phyloP scores from a whole-genome alignment of 1,284 basidiomycete genomes.

The Mycosarcoma maydis region DNA sequence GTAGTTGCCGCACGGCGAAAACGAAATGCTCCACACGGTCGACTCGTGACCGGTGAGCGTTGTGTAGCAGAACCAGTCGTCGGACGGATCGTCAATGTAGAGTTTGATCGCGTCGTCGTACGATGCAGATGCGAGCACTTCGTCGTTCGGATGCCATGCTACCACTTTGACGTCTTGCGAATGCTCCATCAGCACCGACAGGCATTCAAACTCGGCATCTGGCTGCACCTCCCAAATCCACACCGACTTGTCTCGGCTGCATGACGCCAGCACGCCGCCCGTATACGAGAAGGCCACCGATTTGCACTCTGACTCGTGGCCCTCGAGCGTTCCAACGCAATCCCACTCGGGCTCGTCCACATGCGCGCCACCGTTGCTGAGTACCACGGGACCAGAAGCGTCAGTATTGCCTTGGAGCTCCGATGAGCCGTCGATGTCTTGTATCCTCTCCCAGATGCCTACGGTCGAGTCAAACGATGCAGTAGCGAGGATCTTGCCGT shows the following conservation, averaged over 20 bases:
- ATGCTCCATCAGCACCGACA: slow-evolving; percentile 97
- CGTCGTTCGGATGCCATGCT: slow-evolving; percentile 92
- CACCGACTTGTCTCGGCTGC: slow-evolving; percentile 93
- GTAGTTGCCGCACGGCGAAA: slow-evolving; percentile 80
- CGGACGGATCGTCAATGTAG: slow-evolving; percentile 90
- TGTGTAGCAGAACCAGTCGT: slow-evolving; percentile 91
- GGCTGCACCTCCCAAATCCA: slow-evolving; percentile 97
- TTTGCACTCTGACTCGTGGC: slow-evolving; percentile 98
- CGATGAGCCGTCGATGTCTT: slow-evolving; percentile 34
- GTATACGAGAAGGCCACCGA: slow-evolving; percentile 82
- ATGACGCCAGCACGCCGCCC: slow-evolving; percentile 87
- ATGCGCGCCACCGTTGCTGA: slow-evolving; percentile 67
- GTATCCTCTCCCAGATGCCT: slow-evolving; percentile 81
- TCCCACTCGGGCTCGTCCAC: slow-evolving; percentile 72
- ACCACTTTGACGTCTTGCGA: slow-evolving; percentile 95
- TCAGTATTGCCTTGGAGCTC: slow-evolving; percentile 8
- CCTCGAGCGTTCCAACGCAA: slow-evolving; percentile 86
- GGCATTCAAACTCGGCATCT: slow-evolving; percentile 83
- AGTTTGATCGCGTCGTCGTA: slow-evolving; percentile 97
- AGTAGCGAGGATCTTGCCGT: slow-evolving; percentile 87
- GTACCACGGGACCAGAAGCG: slow-evolving; percentile 35
- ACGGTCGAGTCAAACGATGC: slow-evolving; percentile 95
- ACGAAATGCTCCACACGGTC: slow-evolving; percentile 90
- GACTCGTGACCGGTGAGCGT: slow-evolving; percentile 79
- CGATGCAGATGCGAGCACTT: slow-evolving; percentile 93